Percentiles rank a stretch among this genome's conserved stretches.
Conservation (phyloP, 306 rosid species). For the Casuarina cunninghamiana region DNA sequence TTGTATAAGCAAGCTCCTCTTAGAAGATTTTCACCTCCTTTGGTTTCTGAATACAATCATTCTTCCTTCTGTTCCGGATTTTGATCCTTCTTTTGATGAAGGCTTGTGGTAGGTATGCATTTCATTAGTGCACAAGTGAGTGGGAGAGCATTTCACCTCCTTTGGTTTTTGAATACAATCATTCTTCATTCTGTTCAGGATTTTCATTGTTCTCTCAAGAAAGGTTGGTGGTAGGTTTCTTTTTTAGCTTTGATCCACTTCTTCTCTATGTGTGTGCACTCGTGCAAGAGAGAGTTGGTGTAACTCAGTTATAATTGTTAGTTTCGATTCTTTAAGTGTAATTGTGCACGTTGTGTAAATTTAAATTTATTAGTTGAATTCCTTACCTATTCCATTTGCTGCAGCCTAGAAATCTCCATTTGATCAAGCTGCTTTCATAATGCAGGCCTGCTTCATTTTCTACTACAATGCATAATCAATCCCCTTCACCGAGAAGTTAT, state of each 20-base stretch:
- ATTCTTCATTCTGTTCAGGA: no score
- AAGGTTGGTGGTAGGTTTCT: no score
- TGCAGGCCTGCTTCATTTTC: slow-evolving; percentile 47
- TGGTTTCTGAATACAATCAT: slow-evolving; percentile 31
- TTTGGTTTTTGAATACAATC: no score
- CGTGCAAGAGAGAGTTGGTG: no score
- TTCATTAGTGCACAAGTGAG: no score
- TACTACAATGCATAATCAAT: slow-evolving; percentile 37
- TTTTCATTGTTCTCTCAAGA: no score
- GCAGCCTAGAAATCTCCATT: slow-evolving; percentile 17
- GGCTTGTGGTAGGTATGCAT: neutral
- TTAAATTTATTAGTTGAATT: slow-evolving; percentile 9
- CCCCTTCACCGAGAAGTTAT: slow-evolving; percentile 24
- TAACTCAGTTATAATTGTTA: slow-evolving; percentile 12
- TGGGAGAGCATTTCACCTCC: no score
- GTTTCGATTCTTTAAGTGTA: slow-evolving; percentile 9
- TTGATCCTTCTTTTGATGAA: slow-evolving; percentile 35
- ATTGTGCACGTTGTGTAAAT: slow-evolving; percentile 1
- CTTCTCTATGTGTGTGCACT: no score
- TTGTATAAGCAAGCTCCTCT: slow-evolving; percentile 33
- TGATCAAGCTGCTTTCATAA: slow-evolving; percentile 21
- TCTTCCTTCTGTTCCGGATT: slow-evolving; percentile 34
- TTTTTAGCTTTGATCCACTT: no score
- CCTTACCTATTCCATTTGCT: neutral
- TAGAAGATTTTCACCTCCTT: slow-evolving; percentile 34